phyloP scores from a whole-genome alignment of 1,284 basidiomycete species.

The Ustilago crameri region DNA sequence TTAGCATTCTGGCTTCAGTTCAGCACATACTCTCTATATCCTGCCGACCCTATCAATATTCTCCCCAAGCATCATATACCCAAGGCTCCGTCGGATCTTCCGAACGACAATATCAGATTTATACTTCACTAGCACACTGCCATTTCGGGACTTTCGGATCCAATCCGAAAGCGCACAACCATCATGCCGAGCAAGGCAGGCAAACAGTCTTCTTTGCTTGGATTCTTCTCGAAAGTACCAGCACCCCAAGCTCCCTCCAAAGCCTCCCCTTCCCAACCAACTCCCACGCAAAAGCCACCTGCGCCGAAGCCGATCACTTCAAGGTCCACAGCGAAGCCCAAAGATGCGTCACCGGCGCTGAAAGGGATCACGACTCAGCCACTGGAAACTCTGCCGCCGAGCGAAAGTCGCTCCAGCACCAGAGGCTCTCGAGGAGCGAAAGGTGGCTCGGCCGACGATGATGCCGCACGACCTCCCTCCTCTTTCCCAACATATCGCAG shows the following conservation, averaged over 20 bases:
- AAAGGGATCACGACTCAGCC: conserved; percentile 19
- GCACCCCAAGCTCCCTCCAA: conserved; percentile 20
- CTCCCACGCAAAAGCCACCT: conserved; percentile 1
- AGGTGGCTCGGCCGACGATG: background rate
- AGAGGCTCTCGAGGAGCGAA: conserved; percentile 14
- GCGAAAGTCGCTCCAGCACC: conserved; percentile 30
- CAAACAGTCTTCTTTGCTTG: conserved; percentile 55
- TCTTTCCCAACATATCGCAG: conserved; percentile 37
- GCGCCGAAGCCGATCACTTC: background rate
- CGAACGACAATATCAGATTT: background rate
- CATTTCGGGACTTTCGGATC: conserved; percentile 3
- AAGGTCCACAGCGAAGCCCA: conserved; percentile 1
- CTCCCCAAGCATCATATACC: background rate
- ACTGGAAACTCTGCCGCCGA: conserved; percentile 41
- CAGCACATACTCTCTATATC: background rate
- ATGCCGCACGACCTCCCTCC: conserved; percentile 13
- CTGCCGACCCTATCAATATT: background rate
- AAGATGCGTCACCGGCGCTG: conserved; percentile 13
- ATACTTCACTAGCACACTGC: background rate
- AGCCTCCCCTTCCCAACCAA: conserved; percentile 11
- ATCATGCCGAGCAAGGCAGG: conserved; percentile 23
- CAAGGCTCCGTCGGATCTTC: background rate
- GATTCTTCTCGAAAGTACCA: conserved; percentile 52
- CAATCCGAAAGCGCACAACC: conserved; percentile 12
- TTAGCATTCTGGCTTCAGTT: background rate